Evolutionary conservation across 495 filamentous ascomycete species (phyloP).

Genomic region (Talaromyces adpressus): DNA sequence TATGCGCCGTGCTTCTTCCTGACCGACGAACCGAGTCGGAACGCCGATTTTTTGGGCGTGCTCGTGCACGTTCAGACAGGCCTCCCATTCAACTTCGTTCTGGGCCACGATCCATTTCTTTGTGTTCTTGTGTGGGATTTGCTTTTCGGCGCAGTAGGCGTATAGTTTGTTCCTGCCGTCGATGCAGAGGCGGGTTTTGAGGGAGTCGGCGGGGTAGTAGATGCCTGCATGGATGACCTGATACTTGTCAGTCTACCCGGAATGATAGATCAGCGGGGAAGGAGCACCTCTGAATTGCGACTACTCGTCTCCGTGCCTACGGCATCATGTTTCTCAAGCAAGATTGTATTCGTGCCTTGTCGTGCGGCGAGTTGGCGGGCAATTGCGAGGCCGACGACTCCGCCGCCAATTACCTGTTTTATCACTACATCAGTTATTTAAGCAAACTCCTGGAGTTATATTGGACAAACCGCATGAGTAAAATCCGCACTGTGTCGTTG

Average conservation of each 20-base stretch:
- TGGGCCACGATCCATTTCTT: constrained; percentile 98
- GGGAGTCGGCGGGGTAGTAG: constrained; percentile 71
- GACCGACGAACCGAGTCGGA: constrained; percentile 62
- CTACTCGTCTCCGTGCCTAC: constrained; percentile 88
- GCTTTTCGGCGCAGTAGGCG: constrained; percentile 57
- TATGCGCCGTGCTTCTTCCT: constrained; percentile 47
- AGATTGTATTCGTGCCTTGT: constrained; percentile 59
- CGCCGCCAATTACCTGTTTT: constrained; percentile 81
- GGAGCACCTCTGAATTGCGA: constrained; percentile 73
- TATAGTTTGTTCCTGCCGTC: constrained; percentile 71
- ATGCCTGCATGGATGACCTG: constrained; percentile 93
- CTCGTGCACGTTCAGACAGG: constrained; percentile 56
- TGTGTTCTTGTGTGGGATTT: constrained; percentile 63
- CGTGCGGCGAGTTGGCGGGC: constrained; percentile 64
- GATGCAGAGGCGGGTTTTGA: constrained; percentile 84
- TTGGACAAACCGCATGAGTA: constrained; percentile 63
- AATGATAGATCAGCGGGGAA: background rate
- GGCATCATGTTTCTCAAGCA: constrained; percentile 72
- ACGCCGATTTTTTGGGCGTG: constrained; percentile 61
- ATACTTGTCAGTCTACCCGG: background rate
- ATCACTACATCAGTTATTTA: too few relatives aligned
- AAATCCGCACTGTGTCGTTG: constrained; percentile 53
- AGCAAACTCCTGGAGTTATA: background rate
- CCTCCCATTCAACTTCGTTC: constrained; percentile 56
- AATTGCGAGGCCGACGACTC: constrained; percentile 87